A percentile compares a stretch with the other conserved stretches of the same genome.
Conservation (phyloP, 2,329 filamentous ascomycete species). For the Pleomassaria siparia region DNA sequence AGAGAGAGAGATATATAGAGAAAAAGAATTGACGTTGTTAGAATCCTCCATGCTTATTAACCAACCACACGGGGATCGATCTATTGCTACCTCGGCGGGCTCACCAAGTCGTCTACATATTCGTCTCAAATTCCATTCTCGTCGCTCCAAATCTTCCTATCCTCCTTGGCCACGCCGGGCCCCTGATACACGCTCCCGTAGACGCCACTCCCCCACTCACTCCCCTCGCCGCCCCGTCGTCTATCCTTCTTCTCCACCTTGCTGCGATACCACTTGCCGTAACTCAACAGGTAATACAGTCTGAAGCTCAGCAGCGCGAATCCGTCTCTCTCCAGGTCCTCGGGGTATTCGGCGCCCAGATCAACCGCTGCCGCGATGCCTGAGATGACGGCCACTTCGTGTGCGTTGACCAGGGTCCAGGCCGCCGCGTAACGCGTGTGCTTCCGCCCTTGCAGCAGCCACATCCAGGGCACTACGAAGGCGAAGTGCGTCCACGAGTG, state of each 20-base stretch:
- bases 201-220: slow-evolving; percentile 58
- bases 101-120: too few relatives aligned
- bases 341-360: slow-evolving; percentile 65
- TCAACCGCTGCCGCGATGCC: slow-evolving; percentile 71
- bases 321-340: slow-evolving; percentile 62
- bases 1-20: too few relatives aligned
- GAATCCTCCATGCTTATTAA: too few relatives aligned
- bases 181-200: slow-evolving; percentile 64
- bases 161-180: slow-evolving; percentile 56
- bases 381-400: slow-evolving; percentile 70
- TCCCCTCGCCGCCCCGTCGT: too few relatives aligned
- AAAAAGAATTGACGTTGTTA: too few relatives aligned
- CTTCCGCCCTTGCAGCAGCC: slow-evolving; percentile 68
- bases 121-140: slow-evolving; percentile 41
- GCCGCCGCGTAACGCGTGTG: slow-evolving; percentile 65
- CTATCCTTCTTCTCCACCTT: slow-evolving; percentile 47
- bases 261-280: slow-evolving; percentile 62
- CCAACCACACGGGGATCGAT: too few relatives aligned
- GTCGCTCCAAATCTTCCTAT: slow-evolving; percentile 58
- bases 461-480: slow-evolving; percentile 69
- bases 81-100: too few relatives aligned
- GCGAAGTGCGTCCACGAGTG: slow-evolving; percentile 66
- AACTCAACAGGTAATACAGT: slow-evolving; percentile 62
- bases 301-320: slow-evolving; percentile 64
- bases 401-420: slow-evolving; percentile 71